Conservation (phyloP, 2,329 filamentous ascomycete species). For the Trichoderma aggressivum region DNA sequence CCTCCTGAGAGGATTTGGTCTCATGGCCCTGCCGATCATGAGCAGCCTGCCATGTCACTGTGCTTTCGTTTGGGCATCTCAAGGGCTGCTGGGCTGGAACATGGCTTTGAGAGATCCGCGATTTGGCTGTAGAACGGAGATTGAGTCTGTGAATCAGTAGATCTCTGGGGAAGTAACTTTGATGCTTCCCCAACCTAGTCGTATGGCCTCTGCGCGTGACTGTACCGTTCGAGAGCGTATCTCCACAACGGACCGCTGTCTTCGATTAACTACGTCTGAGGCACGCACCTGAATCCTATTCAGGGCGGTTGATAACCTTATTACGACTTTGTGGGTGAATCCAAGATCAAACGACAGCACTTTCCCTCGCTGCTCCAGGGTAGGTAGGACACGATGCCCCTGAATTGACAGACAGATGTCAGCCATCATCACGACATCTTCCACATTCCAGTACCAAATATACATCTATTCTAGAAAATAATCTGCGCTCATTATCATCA, state of each 20-base stretch:
- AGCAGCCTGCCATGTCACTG: neutral
- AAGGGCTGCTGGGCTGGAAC: neutral
- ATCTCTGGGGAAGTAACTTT: neutral
- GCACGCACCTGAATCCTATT: neutral
- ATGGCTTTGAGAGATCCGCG: neutral
- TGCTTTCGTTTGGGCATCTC: neutral
- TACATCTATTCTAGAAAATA: neutral
- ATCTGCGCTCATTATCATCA: neutral
- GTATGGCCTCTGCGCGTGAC: neutral
- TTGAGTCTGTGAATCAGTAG: neutral
- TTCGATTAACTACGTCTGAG: neutral
- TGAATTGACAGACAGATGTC: neutral
- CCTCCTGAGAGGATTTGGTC: neutral
- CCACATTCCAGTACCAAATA: neutral
- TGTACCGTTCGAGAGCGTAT: neutral
- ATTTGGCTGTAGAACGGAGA: neutral
- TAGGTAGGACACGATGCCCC: neutral
- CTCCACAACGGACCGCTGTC: neutral
- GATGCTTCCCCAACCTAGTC: neutral
- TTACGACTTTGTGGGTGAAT: neutral
- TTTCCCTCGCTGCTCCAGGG: neutral
- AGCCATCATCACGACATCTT: neutral
- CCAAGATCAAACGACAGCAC: neutral
- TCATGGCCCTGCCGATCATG: neutral
- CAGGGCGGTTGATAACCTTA: neutral